Conservation (phyloP, 1,284 basidiomycete genomes). For the Ganoderma leucocontextum region DNA sequence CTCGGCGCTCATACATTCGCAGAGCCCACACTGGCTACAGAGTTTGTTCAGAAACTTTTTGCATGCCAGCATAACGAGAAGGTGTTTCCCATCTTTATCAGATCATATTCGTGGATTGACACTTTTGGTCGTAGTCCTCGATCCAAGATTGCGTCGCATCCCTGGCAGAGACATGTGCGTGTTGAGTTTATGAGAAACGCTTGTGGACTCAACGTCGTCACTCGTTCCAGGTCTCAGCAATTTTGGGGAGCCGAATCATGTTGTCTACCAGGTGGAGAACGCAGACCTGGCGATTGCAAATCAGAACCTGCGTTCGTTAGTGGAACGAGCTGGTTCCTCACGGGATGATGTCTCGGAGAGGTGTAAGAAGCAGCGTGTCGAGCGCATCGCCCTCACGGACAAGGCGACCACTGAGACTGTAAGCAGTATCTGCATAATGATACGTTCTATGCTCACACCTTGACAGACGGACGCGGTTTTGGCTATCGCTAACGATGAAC, state of each 20-base stretch:
- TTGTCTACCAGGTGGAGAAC: constrained; percentile 61
- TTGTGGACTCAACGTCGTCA: background rate
- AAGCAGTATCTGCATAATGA: constrained; percentile 30
- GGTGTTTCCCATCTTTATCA: constrained; percentile 42
- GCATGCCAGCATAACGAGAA: constrained; percentile 76
- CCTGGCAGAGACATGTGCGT: constrained; percentile 70
- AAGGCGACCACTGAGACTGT: constrained; percentile 54
- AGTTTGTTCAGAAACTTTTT: constrained; percentile 61
- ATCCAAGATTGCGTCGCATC: constrained; percentile 70
- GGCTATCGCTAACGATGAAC: constrained; percentile 60
- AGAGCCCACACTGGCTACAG: constrained; percentile 58
- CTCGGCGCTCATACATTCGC: background rate
- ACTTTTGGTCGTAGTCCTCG: constrained; percentile 55
- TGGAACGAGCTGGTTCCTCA: constrained; percentile 43
- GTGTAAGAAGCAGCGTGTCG: constrained; percentile 54
- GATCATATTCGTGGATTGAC: background rate
- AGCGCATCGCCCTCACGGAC: constrained; percentile 53
- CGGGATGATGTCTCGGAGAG: constrained; percentile 51
- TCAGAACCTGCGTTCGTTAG: constrained; percentile 46
- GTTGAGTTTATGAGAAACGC: background rate
- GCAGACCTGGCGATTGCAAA: constrained; percentile 49
- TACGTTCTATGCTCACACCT: background rate
- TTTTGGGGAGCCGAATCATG: constrained; percentile 66
- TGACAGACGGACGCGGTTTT: constrained; percentile 46
- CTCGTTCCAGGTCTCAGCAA: constrained; percentile 56